phyloP scores from a whole-genome alignment of 2,329 filamentous ascomycete genomes.

The Trichoderma breve region DNA sequence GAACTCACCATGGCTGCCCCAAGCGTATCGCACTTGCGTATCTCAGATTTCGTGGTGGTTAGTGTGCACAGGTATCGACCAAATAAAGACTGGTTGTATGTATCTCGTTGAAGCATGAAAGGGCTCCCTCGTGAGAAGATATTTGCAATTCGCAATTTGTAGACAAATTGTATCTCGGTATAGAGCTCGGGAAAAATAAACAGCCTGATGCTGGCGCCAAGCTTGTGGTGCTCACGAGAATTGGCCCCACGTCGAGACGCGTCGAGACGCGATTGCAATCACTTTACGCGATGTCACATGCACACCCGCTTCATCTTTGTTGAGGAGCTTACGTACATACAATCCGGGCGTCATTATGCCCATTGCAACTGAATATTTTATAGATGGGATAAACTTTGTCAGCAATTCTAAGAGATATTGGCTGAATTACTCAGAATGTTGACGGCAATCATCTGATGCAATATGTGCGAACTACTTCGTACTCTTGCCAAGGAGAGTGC shows the following conservation, averaged over 20 bases:
- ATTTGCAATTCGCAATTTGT: background rate
- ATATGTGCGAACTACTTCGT: too few species aligned
- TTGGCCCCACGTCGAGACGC: slow-evolving; percentile 25
- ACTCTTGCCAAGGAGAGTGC: too few species aligned
- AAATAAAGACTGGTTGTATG: background rate
- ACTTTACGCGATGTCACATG: slow-evolving; percentile 25
- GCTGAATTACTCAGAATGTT: background rate
- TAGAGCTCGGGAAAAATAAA: background rate
- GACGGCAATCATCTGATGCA: too few species aligned
- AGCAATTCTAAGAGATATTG: background rate
- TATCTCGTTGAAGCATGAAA: background rate
- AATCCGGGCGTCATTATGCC: background rate
- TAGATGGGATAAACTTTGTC: background rate
- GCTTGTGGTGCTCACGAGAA: background rate
- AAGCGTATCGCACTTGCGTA: background rate
- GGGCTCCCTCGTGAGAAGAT: background rate
- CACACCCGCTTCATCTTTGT: background rate
- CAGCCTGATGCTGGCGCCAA: background rate
- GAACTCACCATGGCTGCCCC: slow-evolving; percentile 25
- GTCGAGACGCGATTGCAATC: slow-evolving; percentile 23
- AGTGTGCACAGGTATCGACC: background rate
- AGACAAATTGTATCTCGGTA: background rate
- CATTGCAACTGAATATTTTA: background rate
- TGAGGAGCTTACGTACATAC: background rate
- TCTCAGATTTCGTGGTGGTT: background rate